A percentile compares a stretch with the other conserved stretches of the same genome.
These are phyloP conservation scores for Ashbya aceris DNA, from an alignment of 1,139 yeast genomes.

Conservation along the genomic window DNA sequence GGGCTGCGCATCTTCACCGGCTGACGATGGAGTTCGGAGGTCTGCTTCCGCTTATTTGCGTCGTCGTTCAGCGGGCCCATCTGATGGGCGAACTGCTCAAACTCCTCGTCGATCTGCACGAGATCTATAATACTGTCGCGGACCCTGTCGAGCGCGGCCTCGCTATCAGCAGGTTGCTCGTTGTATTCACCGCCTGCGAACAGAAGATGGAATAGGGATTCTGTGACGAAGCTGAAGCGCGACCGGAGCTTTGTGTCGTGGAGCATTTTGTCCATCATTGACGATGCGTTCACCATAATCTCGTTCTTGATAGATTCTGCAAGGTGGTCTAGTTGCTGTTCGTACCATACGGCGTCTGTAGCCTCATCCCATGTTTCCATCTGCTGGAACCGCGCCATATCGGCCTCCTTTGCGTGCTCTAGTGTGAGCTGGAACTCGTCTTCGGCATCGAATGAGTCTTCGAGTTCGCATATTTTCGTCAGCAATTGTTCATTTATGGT, in stretches of 20 bases:
- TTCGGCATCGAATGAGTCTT: conserved; percentile 40
- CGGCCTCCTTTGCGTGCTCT: conserved; percentile 36
- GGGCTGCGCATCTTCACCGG: conserved; percentile 4
- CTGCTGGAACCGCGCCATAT: conserved; percentile 39
- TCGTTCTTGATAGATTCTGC: conserved; percentile 44
- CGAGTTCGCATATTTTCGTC: conserved; percentile 42
- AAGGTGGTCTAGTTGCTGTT: conserved; percentile 35
- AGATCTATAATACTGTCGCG: conserved; percentile 16
- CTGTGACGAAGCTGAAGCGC: conserved; percentile 19
- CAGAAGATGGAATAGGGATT: conserved; percentile 10
- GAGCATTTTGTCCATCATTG: conserved; percentile 35
- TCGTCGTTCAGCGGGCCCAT: conserved; percentile 4
- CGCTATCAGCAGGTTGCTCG: not conserved
- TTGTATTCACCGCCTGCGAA: conserved; percentile 3
- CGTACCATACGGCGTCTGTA: conserved; percentile 35
- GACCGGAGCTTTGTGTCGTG: conserved; percentile 16
- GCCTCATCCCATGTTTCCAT: conserved; percentile 45
- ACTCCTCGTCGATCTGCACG: conserved; percentile 22
- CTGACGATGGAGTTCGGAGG: conserved; percentile 2
- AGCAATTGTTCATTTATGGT: conserved; percentile 20
- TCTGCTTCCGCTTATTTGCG: conserved; percentile 4
- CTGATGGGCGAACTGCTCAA: conserved; percentile 20
- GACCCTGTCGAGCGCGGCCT: conserved; percentile 5
- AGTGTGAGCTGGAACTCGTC: conserved; percentile 43
- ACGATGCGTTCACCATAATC: conserved; percentile 46